A percentile compares a stretch with the other conserved stretches of the same genome.
phyloP scores from a whole-genome alignment of 768 basidiomycete genomes.

The Tylopilus plumbeoviolaceoides region DNA sequence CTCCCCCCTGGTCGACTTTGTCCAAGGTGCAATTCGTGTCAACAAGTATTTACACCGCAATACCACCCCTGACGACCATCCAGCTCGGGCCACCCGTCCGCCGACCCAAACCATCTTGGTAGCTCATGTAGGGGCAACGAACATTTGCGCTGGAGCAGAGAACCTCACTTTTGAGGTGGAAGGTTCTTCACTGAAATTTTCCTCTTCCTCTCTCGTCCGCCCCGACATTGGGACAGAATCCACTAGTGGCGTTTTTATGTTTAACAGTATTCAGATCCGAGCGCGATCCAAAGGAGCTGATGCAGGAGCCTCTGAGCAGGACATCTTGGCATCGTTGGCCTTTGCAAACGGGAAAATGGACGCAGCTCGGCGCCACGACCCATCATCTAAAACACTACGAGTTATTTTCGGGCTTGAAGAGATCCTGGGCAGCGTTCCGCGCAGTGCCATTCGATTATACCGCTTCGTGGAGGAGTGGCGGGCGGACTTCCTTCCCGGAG shows the following conservation, averaged over 20 bases:
- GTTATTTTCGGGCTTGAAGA: slow-evolving; percentile 42
- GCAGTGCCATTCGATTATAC: slow-evolving; percentile 76
- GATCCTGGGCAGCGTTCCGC: slow-evolving; percentile 61
- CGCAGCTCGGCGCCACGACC: slow-evolving; percentile 45
- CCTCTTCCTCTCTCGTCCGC: slow-evolving; percentile 17
- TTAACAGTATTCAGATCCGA: slow-evolving; percentile 52
- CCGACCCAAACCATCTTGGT: slow-evolving; percentile 35
- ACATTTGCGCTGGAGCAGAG: slow-evolving; percentile 64
- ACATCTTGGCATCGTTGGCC: slow-evolving; percentile 58
- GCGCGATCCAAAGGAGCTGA: slow-evolving; percentile 49
- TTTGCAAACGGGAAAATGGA: slow-evolving; percentile 46
- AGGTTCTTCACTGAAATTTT: slow-evolving; percentile 28
- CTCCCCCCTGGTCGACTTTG: slow-evolving; percentile 60
- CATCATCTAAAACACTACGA: slow-evolving; percentile 36
- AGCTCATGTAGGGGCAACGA: slow-evolving; percentile 40
- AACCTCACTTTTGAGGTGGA: slow-evolving; percentile 65
- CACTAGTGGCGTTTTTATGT: slow-evolving; percentile 43
- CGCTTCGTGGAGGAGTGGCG: slow-evolving; percentile 81
- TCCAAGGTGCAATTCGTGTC: slow-evolving; percentile 51
- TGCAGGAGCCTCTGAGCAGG: slow-evolving; percentile 40
- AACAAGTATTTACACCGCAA: slow-evolving; percentile 33
- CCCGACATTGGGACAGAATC: slow-evolving; percentile 33
- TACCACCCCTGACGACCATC: background rate
- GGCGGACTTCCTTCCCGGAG: slow-evolving; percentile 69
- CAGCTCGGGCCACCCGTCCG: background rate